A percentile compares a stretch with the other conserved stretches of the same genome.
Conservation (phyloP, 2,329 filamentous ascomycete genomes). For the Aureobasidium namibiae region DNA sequence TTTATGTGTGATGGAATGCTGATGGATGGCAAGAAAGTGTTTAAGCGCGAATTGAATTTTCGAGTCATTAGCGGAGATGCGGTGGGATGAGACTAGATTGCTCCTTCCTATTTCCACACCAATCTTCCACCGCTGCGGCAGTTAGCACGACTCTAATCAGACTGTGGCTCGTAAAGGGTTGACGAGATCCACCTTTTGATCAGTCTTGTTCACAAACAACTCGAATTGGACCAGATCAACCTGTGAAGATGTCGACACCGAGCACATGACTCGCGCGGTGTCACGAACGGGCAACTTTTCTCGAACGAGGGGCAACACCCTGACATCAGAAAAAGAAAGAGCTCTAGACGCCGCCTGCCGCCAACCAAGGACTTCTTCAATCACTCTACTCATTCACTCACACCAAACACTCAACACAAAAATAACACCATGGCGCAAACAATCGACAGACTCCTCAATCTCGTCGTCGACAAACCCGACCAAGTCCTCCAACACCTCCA, state of each 20-base stretch:
- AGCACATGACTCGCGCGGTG: constrained; percentile 2
- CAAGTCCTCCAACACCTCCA: constrained; percentile 67
- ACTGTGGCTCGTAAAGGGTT: too few relatives aligned
- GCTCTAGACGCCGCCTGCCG: not conserved
- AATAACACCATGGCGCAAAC: constrained; percentile 24
- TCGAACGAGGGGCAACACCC: not conserved
- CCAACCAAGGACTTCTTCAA: not conserved
- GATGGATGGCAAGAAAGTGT: constrained; percentile 3
- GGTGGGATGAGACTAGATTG: not conserved
- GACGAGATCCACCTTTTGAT: too few relatives aligned
- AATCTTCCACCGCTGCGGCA: not conserved
- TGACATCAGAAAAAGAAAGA: constrained; percentile 6
- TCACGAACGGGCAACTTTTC: not conserved
- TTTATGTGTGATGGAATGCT: not conserved
- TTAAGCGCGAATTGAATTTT: not conserved
- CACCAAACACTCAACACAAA: not conserved
- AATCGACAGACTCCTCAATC: constrained; percentile 42
- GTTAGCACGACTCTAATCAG: not conserved
- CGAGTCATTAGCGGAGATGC: constrained; percentile 1
- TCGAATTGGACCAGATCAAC: not conserved
- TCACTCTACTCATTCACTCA: not conserved
- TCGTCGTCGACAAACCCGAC: constrained; percentile 71
- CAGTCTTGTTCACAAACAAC: too few relatives aligned
- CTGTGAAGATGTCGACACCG: not conserved
- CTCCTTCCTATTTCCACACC: not conserved